These are phyloP conservation scores for Podaxis sp. DNA, from an alignment of 768 basidiomycete genomes.

Conservation along the genomic window DNA sequence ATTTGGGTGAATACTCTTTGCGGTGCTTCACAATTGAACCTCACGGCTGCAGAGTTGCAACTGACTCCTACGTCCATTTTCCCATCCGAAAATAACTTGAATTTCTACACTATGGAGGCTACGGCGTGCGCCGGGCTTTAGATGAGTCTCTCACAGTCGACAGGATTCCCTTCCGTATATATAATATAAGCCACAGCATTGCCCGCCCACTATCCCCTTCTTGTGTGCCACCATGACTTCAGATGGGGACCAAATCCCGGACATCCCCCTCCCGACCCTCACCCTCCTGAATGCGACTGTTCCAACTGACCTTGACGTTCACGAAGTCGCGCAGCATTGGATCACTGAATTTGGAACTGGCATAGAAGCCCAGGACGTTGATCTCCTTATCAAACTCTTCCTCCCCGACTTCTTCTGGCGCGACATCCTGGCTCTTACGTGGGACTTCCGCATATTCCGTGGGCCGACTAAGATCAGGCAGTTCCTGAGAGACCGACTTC, in stretches of 20 bases:
- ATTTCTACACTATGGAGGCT: too few relatives aligned
- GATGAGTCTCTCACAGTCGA: neutral
- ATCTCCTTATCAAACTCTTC: constrained; percentile 16
- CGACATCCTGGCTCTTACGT: constrained; percentile 48
- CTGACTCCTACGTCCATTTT: too few relatives aligned
- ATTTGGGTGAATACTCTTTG: too few relatives aligned
- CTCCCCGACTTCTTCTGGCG: constrained; percentile 35
- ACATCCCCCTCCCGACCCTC: constrained; percentile 23
- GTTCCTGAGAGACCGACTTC: constrained; percentile 37
- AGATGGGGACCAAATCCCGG: constrained; percentile 1
- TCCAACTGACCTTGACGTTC: constrained; percentile 18
- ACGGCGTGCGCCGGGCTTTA: too few relatives aligned
- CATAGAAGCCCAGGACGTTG: constrained; percentile 13
- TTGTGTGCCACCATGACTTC: neutral
- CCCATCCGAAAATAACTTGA: too few relatives aligned
- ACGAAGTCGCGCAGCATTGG: constrained; percentile 22
- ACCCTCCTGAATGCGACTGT: constrained; percentile 19
- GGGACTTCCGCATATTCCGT: constrained; percentile 47
- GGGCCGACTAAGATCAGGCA: constrained; percentile 28
- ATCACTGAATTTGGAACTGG: constrained; percentile 19
- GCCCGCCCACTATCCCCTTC: neutral
- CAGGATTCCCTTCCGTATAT: neutral
- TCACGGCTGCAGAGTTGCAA: too few relatives aligned
- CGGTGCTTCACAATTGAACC: too few relatives aligned
- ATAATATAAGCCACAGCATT: neutral